These are phyloP conservation scores for Fusarium sp. DNA, from an alignment of 2,329 filamentous ascomycete genomes.

Conservation along the genomic window DNA sequence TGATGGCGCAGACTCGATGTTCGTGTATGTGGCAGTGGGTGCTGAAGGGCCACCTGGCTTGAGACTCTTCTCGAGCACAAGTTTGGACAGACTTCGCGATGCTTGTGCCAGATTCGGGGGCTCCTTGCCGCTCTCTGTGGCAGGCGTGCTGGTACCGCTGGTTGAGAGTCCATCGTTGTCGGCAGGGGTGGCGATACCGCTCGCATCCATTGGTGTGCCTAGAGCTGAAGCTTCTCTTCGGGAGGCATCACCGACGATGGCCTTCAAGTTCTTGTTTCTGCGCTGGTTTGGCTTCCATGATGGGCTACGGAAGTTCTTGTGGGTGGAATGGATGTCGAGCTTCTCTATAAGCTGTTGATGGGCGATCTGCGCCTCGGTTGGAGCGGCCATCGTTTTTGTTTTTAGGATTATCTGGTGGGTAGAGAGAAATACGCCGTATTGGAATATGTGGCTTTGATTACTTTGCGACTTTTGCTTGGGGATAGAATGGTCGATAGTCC, in stretches of 20 bases:
- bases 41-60: constrained; percentile 58
- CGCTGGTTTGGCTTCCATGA: constrained; percentile 93
- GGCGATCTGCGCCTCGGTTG: constrained; percentile 78
- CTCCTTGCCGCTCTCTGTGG: constrained; percentile 54
- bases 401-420: neutral
- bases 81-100: constrained; percentile 84
- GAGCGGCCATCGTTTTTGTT: constrained; percentile 66
- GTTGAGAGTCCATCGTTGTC: constrained; percentile 67
- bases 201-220: constrained; percentile 80
- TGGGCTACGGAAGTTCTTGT: constrained; percentile 90
- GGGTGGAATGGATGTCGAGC: constrained; percentile 88
- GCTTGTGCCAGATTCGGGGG: constrained; percentile 87
- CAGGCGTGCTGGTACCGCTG: constrained; percentile 69
- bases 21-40: constrained; percentile 89
- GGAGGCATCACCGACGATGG: constrained; percentile 89
- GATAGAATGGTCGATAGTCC: neutral
- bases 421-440: neutral
- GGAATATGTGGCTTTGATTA: neutral
- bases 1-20: constrained; percentile 94
- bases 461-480: neutral
- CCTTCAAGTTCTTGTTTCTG: constrained; percentile 98
- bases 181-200: constrained; percentile 77
- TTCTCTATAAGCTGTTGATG: constrained; percentile 89
- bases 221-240: constrained; percentile 90
- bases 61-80: constrained; percentile 87